Base-by-base conservation (phyloP, 164 flowering plant genomes). In the Magnolia changhungtana region DNA sequence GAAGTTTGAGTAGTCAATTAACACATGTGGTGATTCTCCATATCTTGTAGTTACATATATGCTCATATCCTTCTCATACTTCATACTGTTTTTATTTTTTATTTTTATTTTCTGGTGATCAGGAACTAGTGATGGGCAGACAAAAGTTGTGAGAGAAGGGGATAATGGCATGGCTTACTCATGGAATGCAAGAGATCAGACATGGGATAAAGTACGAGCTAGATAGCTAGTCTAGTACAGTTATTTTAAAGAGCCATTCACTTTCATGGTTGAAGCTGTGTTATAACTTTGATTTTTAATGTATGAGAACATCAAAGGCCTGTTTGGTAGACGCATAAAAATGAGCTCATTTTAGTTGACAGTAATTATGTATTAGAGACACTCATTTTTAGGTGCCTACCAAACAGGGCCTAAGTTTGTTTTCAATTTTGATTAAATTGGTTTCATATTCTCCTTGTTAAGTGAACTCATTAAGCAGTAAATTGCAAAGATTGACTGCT, bases 161-260 rank as follows among this genome's bases (percentile, higher is more conserved):
- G 99, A 96, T 86, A 94, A 90, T 84, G 99, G 98, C 79, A 92
- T 96, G 72, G 99, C 99, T 59, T 96, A 96, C 82, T 76, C 97
- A 49, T 96, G 99, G 99, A 94, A 94, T 79, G 50, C 82, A 81
- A 86, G 76, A 67, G 96, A 96, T 24, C 88, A 86, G 69, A 90
- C 84, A 73, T 96, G 99, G 99, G 97, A 96, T 77, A 94, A 96
- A 80, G 99, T 94, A 84, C 78, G 19, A 21, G 24, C 37, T 72
- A 9, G 24, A 27, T 55, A 8, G 49, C 58, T 49, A 16, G 27
- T 74, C 59, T 66, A 18, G 14, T 69, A 2, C 14, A 49, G 64
- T n/a, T 72, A 45, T 72, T 59, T 72, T 4, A 45, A 58, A 24
- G 13, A 16, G 16, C 71, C n/a, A 7, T 64, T 59, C 8, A 29